Conservation (phyloP, 805 yeast species). For the Lachancea cidri region DNA sequence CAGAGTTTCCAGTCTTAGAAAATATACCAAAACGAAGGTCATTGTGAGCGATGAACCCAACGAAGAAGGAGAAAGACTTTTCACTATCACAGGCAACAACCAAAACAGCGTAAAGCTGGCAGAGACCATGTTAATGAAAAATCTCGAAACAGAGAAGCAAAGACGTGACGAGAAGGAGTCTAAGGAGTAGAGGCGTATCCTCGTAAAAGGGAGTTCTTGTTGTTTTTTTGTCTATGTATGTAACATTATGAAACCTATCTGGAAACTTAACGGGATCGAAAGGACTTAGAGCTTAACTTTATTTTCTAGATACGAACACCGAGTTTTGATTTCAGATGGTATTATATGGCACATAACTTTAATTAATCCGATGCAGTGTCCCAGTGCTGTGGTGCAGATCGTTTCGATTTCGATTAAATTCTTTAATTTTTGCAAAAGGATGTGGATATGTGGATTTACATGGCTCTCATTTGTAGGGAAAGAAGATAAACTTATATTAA, state of each 20-base stretch:
- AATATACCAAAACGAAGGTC: conserved; percentile 72
- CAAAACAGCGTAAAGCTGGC: conserved; percentile 49
- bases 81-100: conserved; percentile 59
- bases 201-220: background rate
- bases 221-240: conserved; percentile 2
- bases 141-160: conserved; percentile 53
- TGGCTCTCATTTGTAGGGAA: too few relatives aligned
- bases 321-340: background rate
- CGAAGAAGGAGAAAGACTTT: conserved; percentile 57
- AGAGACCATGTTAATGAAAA: conserved; percentile 50
- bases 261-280: background rate
- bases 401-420: too few relatives aligned
- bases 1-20: conserved; percentile 80
- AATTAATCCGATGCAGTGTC: background rate
- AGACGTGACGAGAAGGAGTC: conserved; percentile 36
- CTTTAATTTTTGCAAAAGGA: too few relatives aligned
- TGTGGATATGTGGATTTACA: too few relatives aligned
- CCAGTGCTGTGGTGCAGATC: background rate
- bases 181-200: background rate
- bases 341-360: background rate
- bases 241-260: conserved; percentile 2
- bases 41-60: conserved; percentile 67
- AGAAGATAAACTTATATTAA: too few relatives aligned
- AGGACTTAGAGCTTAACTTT: too few relatives aligned
- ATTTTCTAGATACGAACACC: background rate